These are phyloP conservation scores for Camellia lanceoleosa DNA, from an alignment of 148 eudicot genomes.

Conservation along the genomic window DNA sequence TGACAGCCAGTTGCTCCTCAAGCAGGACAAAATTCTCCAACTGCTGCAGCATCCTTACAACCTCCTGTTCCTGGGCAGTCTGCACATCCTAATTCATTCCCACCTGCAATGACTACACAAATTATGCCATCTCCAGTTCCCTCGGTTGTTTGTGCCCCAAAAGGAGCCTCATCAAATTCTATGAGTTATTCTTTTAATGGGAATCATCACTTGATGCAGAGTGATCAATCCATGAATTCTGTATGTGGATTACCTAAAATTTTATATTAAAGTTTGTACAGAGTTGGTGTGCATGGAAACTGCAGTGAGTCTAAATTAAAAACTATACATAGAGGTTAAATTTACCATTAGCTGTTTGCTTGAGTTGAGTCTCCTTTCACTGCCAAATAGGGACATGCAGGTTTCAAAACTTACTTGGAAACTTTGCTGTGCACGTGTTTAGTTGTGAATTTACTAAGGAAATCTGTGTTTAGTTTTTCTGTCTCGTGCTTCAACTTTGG, in stretches of 20 bases:
- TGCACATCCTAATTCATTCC: conserved; percentile 24
- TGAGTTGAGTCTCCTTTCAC: not conserved
- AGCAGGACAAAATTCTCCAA: conserved; percentile 14
- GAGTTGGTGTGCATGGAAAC: conserved; percentile 1
- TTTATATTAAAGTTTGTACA: not conserved
- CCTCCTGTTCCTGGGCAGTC: conserved; percentile 37
- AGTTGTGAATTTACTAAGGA: not conserved
- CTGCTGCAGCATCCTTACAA: conserved; percentile 27
- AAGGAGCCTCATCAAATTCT: conserved; percentile 28
- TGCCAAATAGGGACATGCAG: not conserved
- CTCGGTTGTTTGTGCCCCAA: conserved; percentile 17
- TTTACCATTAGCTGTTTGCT: not conserved
- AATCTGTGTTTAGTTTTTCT: not conserved
- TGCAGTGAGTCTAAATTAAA: not conserved
- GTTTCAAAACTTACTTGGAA: not conserved
- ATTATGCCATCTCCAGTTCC: conserved; percentile 24
- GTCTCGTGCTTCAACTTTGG: not conserved
- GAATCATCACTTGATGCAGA: conserved; percentile 24
- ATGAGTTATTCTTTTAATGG: conserved; percentile 32
- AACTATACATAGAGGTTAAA: not conserved
- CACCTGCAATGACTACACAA: conserved; percentile 26
- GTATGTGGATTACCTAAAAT: conserved; percentile 18
- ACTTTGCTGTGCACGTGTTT: not conserved
- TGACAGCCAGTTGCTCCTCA: conserved; percentile 20
- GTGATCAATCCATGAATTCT: conserved; percentile 15